These are phyloP conservation scores for Guadua angustifolia DNA, from an alignment of 176 grass and related monocot genomes.

Conservation along the genomic window DNA sequence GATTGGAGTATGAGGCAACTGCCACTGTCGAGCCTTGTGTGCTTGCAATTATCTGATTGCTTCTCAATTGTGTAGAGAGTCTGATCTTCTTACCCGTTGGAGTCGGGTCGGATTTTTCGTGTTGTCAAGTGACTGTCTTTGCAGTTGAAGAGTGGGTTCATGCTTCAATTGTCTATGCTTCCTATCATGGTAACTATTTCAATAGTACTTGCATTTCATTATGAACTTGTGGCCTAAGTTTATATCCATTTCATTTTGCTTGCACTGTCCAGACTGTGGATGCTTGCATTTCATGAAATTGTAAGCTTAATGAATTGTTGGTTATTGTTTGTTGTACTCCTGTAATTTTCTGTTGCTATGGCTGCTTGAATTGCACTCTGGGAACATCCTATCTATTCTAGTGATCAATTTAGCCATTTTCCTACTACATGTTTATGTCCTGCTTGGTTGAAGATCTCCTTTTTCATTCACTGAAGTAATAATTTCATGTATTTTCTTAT, in stretches of 20 bases:
- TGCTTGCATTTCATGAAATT: constrained; percentile 24
- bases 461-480: background rate
- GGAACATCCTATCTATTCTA: background rate
- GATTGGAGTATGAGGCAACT: constrained; percentile 12
- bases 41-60: constrained; percentile 23
- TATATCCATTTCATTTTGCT: constrained; percentile 29
- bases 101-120: constrained; percentile 50
- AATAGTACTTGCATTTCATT: constrained; percentile 33
- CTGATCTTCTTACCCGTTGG: constrained; percentile 31
- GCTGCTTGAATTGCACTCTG: background rate
- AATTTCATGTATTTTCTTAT: background rate
- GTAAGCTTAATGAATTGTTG: constrained; percentile 38
- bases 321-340: constrained; percentile 1
- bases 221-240: constrained; percentile 32
- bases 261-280: constrained; percentile 31
- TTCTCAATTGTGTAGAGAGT: constrained; percentile 51
- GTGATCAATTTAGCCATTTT: background rate
- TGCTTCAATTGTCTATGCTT: constrained; percentile 40
- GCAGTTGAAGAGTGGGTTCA: constrained; percentile 39
- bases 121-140: constrained; percentile 42
- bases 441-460: background rate
- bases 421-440: background rate
- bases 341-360: constrained; percentile 21
- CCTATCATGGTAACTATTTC: constrained; percentile 42
- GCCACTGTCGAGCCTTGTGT: constrained; percentile 19